phyloP scores from a whole-genome alignment of 164 flowering plant genomes.

The Chloranthus sessilifolius region DNA sequence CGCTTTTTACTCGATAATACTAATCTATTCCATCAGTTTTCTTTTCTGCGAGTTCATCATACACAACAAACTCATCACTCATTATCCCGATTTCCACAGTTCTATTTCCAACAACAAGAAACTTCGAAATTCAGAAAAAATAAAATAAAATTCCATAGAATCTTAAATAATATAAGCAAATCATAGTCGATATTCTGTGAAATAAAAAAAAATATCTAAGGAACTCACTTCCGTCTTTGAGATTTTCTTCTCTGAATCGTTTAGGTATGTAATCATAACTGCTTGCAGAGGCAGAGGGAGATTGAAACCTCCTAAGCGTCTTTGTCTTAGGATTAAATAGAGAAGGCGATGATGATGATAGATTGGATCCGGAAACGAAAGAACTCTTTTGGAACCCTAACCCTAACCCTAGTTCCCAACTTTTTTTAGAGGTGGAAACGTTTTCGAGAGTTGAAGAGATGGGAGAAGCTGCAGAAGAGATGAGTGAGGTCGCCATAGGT shows the following conservation, averaged over 20 bases:
- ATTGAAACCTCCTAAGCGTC: slow-evolving; percentile 20
- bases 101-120: too few species aligned
- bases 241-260: slow-evolving; percentile 73
- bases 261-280: slow-evolving; percentile 62
- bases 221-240: slow-evolving; percentile 79
- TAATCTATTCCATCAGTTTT: too few species aligned
- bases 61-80: too few species aligned
- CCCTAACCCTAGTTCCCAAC: slow-evolving; percentile 12
- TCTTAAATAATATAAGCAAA: too few species aligned
- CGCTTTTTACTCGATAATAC: too few species aligned
- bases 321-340: slow-evolving; percentile 1
- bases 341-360: slow-evolving; percentile 14
- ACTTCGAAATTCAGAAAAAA: too few species aligned
- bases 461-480: slow-evolving; percentile 27
- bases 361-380: slow-evolving; percentile 25
- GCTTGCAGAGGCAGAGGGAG: slow-evolving; percentile 24
- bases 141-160: too few species aligned
- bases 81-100: too few species aligned
- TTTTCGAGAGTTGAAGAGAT: slow-evolving; percentile 6
- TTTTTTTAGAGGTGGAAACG: slow-evolving; percentile 2
- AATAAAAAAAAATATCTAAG: too few species aligned
- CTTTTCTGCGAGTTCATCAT: too few species aligned
- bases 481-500: slow-evolving; percentile 42
- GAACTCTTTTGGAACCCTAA: slow-evolving; percentile 26
- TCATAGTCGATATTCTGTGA: too few species aligned